Evolutionary conservation across 1,139 yeast genomes (phyloP).

Genomic region (Kodamaea suecica): DNA sequence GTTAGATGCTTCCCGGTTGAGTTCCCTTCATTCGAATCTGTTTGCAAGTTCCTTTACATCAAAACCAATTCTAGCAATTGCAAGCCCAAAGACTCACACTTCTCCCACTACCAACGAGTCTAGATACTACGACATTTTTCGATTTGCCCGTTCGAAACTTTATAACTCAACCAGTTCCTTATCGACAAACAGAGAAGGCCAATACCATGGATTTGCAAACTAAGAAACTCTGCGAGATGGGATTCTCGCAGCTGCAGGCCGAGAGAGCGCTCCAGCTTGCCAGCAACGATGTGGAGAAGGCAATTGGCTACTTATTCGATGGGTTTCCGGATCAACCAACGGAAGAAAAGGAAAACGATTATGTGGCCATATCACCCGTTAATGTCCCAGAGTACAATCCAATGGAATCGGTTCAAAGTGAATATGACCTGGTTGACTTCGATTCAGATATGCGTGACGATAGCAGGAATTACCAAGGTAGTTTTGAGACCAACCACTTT

Average conservation of each 20-base stretch:
- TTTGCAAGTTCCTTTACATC: too few relatives aligned
- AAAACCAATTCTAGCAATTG: too few relatives aligned
- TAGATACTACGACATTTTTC: too few relatives aligned
- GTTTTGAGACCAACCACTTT: slow-evolving; percentile 2
- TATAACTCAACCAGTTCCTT: too few relatives aligned
- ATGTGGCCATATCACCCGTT: slow-evolving; percentile 1
- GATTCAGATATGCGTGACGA: slow-evolving; percentile 1
- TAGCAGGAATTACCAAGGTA: background rate
- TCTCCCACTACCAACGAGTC: too few relatives aligned
- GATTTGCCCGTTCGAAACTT: too few relatives aligned
- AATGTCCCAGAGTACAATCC: background rate
- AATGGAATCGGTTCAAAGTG: slow-evolving; percentile 1
- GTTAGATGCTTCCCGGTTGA: too few relatives aligned
- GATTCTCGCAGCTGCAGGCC: slow-evolving; percentile 49
- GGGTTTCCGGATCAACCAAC: slow-evolving; percentile 18
- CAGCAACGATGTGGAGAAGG: slow-evolving; percentile 50
- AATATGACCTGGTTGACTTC: slow-evolving; percentile 1
- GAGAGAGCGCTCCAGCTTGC: slow-evolving; percentile 38
- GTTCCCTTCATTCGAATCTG: too few relatives aligned
- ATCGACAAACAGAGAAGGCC: too few relatives aligned
- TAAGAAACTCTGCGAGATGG: slow-evolving; percentile 56
- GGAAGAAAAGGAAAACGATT: background rate
- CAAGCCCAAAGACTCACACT: too few relatives aligned
- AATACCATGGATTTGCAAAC: background rate
- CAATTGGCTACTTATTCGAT: slow-evolving; percentile 52